A percentile compares a stretch with the other conserved stretches of the same genome.
phyloP scores from a whole-genome alignment of 371 early-diverging fungal species.

The Syncephalastrum monosporum region DNA sequence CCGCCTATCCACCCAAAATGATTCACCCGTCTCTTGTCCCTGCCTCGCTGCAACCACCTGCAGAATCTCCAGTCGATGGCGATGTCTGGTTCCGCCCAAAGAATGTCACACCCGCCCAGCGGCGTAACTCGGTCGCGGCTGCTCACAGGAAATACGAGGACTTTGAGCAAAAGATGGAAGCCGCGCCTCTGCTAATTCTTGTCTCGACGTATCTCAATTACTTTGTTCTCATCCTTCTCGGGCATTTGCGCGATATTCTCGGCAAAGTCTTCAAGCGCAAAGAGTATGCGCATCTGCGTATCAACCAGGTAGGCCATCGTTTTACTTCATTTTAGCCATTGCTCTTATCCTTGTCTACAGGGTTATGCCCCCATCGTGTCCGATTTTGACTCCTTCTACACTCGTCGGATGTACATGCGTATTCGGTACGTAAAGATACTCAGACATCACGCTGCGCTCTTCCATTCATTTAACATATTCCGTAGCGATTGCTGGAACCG shows the following conservation, averaged over 20 bases:
- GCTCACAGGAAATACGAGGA: slow-evolving; percentile 43
- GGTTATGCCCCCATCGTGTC: slow-evolving; percentile 91
- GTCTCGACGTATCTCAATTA: slow-evolving; percentile 95
- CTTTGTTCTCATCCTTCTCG: slow-evolving; percentile 89
- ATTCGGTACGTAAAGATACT: slow-evolving; percentile 56
- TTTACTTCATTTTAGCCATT: neutral
- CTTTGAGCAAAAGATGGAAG: slow-evolving; percentile 51
- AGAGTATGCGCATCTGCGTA: slow-evolving; percentile 71
- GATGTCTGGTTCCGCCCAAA: slow-evolving; percentile 17
- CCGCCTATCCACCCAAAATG: slow-evolving; percentile 37
- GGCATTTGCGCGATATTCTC: slow-evolving; percentile 85
- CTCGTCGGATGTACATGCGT: slow-evolving; percentile 90
- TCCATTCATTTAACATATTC: neutral
- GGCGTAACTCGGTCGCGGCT: slow-evolving; percentile 50
- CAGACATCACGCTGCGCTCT: neutral
- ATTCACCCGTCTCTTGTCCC: slow-evolving; percentile 25
- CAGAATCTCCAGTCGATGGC: slow-evolving; percentile 8
- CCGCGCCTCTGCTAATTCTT: slow-evolving; percentile 68
- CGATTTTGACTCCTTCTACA: slow-evolving; percentile 98
- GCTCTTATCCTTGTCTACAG: slow-evolving; percentile 21
- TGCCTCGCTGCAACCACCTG: slow-evolving; percentile 10
- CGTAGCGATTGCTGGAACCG: slow-evolving; percentile 94
- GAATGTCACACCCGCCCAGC: slow-evolving; percentile 42
- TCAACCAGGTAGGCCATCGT: slow-evolving; percentile 54
- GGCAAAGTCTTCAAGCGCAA: slow-evolving; percentile 76